Conservation (phyloP, 108 stramenopile species). For the Fragilaria crotonensis region DNA sequence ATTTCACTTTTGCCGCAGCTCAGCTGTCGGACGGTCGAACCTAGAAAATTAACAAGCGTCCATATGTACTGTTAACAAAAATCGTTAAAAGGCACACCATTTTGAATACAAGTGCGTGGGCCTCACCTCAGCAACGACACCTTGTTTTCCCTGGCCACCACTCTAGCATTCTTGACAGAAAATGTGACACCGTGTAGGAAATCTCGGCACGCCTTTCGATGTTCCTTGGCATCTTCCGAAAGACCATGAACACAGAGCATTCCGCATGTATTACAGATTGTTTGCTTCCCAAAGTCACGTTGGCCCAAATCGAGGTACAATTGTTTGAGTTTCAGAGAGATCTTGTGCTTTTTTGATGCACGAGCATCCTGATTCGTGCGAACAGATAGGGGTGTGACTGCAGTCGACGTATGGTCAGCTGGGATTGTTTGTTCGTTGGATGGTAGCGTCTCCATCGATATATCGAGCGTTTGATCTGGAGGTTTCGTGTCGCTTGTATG, state of each 20-base stretch:
- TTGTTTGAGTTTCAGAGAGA: conserved; percentile 37
- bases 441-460: too few species aligned
- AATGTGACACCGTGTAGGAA: conserved; percentile 50
- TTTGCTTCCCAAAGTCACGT: conserved; percentile 48
- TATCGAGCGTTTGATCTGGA: too few species aligned
- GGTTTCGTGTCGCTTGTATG: too few species aligned
- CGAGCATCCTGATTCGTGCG: too few species aligned
- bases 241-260: conserved; percentile 69
- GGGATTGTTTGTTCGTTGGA: too few species aligned
- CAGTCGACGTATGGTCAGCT: too few species aligned
- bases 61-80: too few species aligned
- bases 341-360: too few species aligned
- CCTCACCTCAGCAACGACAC: conserved; percentile 19
- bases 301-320: conserved; percentile 80
- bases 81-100: too few species aligned
- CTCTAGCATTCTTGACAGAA: conserved; percentile 8
- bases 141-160: conserved; percentile 6
- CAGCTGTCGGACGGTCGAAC: conserved; percentile 35
- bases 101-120: too few species aligned
- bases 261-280: conserved; percentile 58
- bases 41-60: conserved; percentile 26
- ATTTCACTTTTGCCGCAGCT: conserved; percentile 28
- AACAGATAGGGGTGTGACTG: too few species aligned
- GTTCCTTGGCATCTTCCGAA: conserved; percentile 44
- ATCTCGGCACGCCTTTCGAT: conserved; percentile 47